phyloP scores from a whole-genome alignment of 306 rosid species.

The Cicer judaicum region DNA sequence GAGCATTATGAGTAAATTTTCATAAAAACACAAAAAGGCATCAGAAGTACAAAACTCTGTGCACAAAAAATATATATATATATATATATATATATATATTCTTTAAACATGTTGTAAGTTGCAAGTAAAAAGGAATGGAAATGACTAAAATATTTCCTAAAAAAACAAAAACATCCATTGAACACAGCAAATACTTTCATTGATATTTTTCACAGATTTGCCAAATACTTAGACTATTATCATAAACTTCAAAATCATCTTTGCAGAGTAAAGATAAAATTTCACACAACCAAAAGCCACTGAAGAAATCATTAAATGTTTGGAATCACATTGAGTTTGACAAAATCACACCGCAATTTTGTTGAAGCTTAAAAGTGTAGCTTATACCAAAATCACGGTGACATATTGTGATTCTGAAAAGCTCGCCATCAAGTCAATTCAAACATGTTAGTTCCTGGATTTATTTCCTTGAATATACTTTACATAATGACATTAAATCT shows the following conservation, averaged over 20 bases:
- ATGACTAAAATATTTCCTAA: constrained; percentile 11
- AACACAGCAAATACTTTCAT: background rate
- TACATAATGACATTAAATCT: background rate
- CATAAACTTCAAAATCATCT: constrained; percentile 1
- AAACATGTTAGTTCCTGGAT: background rate
- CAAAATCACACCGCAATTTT: no score
- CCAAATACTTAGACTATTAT: constrained; percentile 1
- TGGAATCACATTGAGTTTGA: background rate
- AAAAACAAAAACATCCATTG: background rate
- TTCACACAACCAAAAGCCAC: constrained; percentile 8
- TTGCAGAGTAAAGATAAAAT: background rate
- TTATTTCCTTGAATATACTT: background rate
- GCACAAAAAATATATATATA: background rate
- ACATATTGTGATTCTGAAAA: no score
- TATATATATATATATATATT: background rate
- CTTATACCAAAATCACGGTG: no score
- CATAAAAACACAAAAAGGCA: background rate
- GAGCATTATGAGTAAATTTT: constrained; percentile 14
- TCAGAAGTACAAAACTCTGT: constrained; percentile 14
- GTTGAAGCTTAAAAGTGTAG: no score
- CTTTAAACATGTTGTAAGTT: constrained; percentile 16
- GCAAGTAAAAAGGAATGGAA: background rate
- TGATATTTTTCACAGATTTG: background rate
- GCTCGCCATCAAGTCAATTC: no score
- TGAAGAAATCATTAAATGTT: background rate